A percentile compares a stretch with the other conserved stretches of the same genome.
These are phyloP conservation scores for Fusarium coicis DNA, from an alignment of 2,329 filamentous ascomycete species.

Conservation along the genomic window DNA sequence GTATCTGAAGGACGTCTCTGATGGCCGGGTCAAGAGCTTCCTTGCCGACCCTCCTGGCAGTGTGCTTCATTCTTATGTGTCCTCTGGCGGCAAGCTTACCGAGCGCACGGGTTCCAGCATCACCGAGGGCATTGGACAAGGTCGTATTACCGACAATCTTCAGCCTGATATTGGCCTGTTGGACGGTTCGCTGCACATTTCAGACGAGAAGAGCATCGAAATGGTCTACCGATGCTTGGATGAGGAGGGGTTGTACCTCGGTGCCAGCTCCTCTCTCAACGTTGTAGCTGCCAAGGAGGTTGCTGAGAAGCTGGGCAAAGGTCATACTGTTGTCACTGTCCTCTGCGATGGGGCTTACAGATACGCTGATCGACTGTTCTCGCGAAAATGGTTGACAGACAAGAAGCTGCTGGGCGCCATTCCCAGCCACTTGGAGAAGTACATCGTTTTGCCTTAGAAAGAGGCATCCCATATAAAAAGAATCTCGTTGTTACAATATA, in stretches of 20 bases:
- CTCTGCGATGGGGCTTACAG: conserved; percentile 97
- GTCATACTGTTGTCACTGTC: conserved; percentile 91
- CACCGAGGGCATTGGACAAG: conserved; percentile 97
- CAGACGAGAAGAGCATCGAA: conserved; percentile 93
- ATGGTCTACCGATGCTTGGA: conserved; percentile 98
- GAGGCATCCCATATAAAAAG: conserved; percentile 43
- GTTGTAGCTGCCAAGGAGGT: conserved; percentile 96
- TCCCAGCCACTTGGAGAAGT: conserved; percentile 87
- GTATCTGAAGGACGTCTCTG: conserved; percentile 85
- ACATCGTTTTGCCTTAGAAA: conserved; percentile 85
- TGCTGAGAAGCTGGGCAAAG: conserved; percentile 87
- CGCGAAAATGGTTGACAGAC: conserved; percentile 85
- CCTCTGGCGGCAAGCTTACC: conserved; percentile 82
- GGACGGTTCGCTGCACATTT: conserved; percentile 85
- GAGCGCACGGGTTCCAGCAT: conserved; percentile 89
- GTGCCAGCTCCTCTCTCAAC: conserved; percentile 92
- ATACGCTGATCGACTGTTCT: conserved; percentile 95
- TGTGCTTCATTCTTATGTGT: conserved; percentile 92
- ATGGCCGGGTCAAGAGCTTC: conserved; percentile 84
- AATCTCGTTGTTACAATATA: conserved; percentile 45
- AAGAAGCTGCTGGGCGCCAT: conserved; percentile 87
- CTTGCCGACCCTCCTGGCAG: conserved; percentile 94
- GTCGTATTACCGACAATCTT: conserved; percentile 95
- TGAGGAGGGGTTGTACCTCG: conserved; percentile 94
- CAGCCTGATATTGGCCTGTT: conserved; percentile 83